These are phyloP conservation scores for Sugiyamaella qingdaonensis DNA, from an alignment of 805 yeast genomes.

Conservation along the genomic window DNA sequence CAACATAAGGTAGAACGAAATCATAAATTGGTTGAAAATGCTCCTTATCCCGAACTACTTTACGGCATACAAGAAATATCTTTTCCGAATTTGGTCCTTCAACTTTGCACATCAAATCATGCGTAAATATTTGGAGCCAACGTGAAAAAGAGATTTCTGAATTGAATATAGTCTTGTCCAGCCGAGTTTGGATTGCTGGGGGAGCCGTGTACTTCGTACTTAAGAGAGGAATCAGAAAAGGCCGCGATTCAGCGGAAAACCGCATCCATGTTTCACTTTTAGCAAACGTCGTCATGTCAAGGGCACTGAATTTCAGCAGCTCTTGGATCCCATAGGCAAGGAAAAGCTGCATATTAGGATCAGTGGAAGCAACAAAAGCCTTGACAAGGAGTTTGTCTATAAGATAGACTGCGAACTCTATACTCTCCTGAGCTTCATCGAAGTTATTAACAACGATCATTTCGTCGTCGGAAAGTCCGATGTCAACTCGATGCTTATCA, in stretches of 20 bases:
- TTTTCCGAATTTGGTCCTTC: constrained; percentile 35
- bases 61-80: constrained; percentile 61
- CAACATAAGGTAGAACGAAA: constrained; percentile 71
- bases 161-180: constrained; percentile 56
- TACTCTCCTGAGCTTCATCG: constrained; percentile 55
- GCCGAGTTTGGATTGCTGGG: constrained; percentile 45
- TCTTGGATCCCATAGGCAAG: constrained; percentile 89
- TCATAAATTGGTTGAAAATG: constrained; percentile 52
- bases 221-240: constrained; percentile 70
- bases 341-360: constrained; percentile 77
- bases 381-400: constrained; percentile 70
- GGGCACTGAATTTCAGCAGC: constrained; percentile 58
- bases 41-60: constrained; percentile 66
- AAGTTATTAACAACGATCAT: constrained; percentile 59
- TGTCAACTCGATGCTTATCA: constrained; percentile 57
- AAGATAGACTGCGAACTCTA: constrained; percentile 58
- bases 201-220: constrained; percentile 68
- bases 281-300: constrained; percentile 21
- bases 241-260: constrained; percentile 61
- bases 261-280: constrained; percentile 49
- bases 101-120: constrained; percentile 53
- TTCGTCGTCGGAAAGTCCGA: constrained; percentile 39
- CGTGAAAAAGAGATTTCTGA: constrained; percentile 37
- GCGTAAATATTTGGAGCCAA: constrained; percentile 71
- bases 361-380: constrained; percentile 84